phyloP scores from a whole-genome alignment of 805 yeast genomes.

The Phaffomyces thermotolerans region DNA sequence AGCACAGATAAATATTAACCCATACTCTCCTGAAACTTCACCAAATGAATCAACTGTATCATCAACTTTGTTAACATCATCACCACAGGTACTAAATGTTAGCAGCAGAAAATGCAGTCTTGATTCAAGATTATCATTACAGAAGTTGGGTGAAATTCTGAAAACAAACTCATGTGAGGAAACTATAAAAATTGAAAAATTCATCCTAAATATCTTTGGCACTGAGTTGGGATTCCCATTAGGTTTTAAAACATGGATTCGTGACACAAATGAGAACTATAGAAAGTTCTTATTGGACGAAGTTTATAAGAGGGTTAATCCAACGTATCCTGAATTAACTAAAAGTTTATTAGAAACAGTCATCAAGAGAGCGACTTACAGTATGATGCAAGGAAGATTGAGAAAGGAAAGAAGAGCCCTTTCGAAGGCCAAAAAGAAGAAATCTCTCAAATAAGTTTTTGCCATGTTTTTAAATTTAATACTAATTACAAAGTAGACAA shows the following conservation, averaged over 20 bases:
- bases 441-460: neutral
- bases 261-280: slow-evolving; percentile 57
- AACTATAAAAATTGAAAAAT: slow-evolving; percentile 48
- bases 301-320: slow-evolving; percentile 32
- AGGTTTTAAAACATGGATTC: slow-evolving; percentile 78
- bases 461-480: too few species aligned
- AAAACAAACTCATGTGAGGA: slow-evolving; percentile 43
- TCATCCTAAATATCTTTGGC: slow-evolving; percentile 44
- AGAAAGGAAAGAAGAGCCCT: slow-evolving; percentile 58
- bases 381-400: slow-evolving; percentile 69
- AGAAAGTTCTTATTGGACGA: slow-evolving; percentile 42
- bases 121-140: slow-evolving; percentile 52
- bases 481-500: too few species aligned
- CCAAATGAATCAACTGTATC: neutral
- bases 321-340: slow-evolving; percentile 16
- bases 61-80: neutral
- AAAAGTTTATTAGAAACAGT: slow-evolving; percentile 53
- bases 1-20: too few species aligned
- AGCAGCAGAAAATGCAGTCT: slow-evolving; percentile 12
- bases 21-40: neutral
- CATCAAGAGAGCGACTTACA: slow-evolving; percentile 74
- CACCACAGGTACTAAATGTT: neutral
- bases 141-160: slow-evolving; percentile 46
- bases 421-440: slow-evolving; percentile 20
- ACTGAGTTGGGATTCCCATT: slow-evolving; percentile 60